Percentiles rank a stretch among this genome's conserved stretches.
phyloP scores from a whole-genome alignment of 2,329 filamentous ascomycete genomes.

The Xylaria sp. region DNA sequence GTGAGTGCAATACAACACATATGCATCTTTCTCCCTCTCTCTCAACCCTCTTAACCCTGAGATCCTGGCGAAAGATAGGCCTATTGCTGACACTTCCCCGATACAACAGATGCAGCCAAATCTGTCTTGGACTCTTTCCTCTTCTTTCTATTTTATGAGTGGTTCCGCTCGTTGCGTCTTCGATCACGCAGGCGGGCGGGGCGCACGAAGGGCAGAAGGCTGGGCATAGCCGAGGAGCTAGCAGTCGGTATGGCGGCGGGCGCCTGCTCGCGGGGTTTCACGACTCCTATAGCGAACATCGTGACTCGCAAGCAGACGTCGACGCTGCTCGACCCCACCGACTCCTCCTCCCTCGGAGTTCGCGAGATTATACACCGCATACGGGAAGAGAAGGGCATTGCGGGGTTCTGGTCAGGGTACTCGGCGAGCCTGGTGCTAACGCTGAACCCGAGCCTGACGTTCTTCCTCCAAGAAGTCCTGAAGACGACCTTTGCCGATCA shows the following conservation, averaged over 20 bases:
- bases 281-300: constrained; percentile 83
- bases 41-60: not conserved
- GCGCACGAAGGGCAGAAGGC: constrained; percentile 35
- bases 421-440: constrained; percentile 82
- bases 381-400: constrained; percentile 72
- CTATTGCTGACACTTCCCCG: not conserved
- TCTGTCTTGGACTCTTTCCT: constrained; percentile 80
- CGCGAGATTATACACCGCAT: constrained; percentile 72
- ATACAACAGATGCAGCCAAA: constrained; percentile 67
- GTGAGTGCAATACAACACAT: constrained; percentile 45
- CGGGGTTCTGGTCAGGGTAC: constrained; percentile 89
- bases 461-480: constrained; percentile 80
- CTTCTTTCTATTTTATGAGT: constrained; percentile 85
- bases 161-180: constrained; percentile 47
- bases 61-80: not conserved
- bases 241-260: constrained; percentile 78
- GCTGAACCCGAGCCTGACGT: constrained; percentile 86
- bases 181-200: constrained; percentile 21
- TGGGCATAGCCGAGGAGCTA: constrained; percentile 77
- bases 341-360: constrained; percentile 53
- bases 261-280: constrained; percentile 77
- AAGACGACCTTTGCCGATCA: constrained; percentile 65
- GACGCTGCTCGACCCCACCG: constrained; percentile 46
- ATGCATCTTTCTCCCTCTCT: constrained; percentile 44
- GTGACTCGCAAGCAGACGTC: constrained; percentile 84